Evolutionary conservation across 1,139 yeast species (phyloP).

Genomic region (Pichia sp.): DNA sequence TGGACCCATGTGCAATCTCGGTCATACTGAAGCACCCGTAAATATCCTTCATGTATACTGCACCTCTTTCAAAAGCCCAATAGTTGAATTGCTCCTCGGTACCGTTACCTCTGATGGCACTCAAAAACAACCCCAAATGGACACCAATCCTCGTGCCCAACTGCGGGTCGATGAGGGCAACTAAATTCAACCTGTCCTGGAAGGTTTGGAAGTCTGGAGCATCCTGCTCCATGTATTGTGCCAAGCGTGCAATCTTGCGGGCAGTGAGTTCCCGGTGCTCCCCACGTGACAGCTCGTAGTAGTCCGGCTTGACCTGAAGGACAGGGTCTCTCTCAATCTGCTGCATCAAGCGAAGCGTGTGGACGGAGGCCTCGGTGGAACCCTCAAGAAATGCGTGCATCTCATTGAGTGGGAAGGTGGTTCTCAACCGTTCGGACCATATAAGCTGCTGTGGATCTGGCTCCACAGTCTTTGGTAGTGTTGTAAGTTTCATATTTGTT

Average conservation of each 20-base stretch:
- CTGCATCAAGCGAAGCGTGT: constrained; percentile 37
- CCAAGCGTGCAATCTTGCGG: constrained; percentile 39
- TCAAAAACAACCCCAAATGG: constrained; percentile 47
- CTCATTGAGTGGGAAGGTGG: constrained; percentile 38
- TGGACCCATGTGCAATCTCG: constrained; percentile 90
- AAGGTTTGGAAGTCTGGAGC: constrained; percentile 34
- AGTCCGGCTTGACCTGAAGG: constrained; percentile 36
- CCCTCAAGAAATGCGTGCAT: constrained; percentile 50
- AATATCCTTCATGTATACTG: constrained; percentile 56
- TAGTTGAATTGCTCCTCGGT: constrained; percentile 53
- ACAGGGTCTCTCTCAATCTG: constrained; percentile 50
- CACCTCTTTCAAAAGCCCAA: constrained; percentile 76
- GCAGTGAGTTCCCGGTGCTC: constrained; percentile 45
- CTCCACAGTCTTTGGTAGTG: constrained; percentile 23
- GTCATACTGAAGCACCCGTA: constrained; percentile 96
- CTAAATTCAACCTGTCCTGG: constrained; percentile 38
- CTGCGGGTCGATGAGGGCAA: constrained; percentile 48
- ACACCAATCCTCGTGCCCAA: constrained; percentile 47
- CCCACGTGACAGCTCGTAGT: constrained; percentile 39
- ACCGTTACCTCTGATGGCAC: constrained; percentile 48
- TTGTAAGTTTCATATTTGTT: constrained; percentile 18
- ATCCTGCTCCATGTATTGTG: constrained; percentile 44
- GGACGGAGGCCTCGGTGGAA: constrained; percentile 35
- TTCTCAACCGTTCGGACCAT: constrained; percentile 35
- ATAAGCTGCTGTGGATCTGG: constrained; percentile 41